phyloP scores from a whole-genome alignment of 2,329 filamentous ascomycete species.

The Chrysosporium keratinophilum region DNA sequence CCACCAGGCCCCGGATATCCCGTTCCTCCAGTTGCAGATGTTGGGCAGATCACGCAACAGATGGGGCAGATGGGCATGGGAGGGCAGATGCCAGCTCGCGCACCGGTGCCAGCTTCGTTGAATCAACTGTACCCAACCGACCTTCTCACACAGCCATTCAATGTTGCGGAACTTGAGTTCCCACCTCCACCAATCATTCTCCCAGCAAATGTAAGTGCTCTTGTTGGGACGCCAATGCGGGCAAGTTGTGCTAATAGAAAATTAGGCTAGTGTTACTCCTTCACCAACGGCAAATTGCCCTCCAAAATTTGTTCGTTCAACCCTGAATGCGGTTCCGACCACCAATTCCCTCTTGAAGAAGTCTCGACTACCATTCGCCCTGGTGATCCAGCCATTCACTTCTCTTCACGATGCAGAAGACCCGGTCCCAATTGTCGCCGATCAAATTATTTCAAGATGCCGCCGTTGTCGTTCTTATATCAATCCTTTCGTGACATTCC shows the following conservation, averaged over 20 bases:
- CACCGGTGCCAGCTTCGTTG: constrained; percentile 44
- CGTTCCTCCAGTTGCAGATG: constrained; percentile 44
- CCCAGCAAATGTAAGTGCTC: constrained; percentile 69
- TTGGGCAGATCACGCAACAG: constrained; percentile 66
- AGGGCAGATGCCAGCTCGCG: constrained; percentile 45
- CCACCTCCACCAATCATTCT: constrained; percentile 85
- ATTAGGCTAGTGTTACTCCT: constrained; percentile 74
- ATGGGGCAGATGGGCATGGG: constrained; percentile 69
- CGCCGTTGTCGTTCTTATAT: constrained; percentile 94
- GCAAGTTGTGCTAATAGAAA: constrained; percentile 31
- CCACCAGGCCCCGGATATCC: constrained; percentile 58
- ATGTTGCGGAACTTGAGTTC: constrained; percentile 81
- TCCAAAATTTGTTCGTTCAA: constrained; percentile 88
- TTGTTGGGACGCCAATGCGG: background rate
- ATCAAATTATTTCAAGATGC: constrained; percentile 95
- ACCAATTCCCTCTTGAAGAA: constrained; percentile 92
- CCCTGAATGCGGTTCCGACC: constrained; percentile 84
- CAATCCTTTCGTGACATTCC: constrained; percentile 91
- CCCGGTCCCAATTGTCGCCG: constrained; percentile 78
- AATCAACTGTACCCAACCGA: constrained; percentile 92
- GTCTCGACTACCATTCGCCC: constrained; percentile 86
- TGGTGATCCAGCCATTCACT: constrained; percentile 92
- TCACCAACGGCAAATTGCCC: constrained; percentile 87
- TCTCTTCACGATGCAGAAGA: constrained; percentile 90
- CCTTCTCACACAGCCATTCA: constrained; percentile 83